These are phyloP conservation scores for Xylariaceae sp. DNA, from an alignment of 2,329 filamentous ascomycete species.

Conservation along the genomic window DNA sequence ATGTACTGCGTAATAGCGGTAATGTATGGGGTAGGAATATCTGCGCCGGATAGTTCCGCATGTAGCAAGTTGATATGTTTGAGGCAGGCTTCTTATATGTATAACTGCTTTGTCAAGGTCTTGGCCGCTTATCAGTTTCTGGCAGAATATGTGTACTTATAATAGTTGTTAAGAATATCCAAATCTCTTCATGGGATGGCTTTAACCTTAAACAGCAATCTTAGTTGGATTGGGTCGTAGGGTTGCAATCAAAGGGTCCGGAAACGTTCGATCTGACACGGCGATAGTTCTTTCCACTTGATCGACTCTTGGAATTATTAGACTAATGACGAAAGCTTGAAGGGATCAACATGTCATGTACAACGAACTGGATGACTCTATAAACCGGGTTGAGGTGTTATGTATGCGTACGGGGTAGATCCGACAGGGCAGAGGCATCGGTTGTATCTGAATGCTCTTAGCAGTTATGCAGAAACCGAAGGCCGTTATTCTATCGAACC, in stretches of 20 bases:
- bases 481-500: not conserved
- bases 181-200: not conserved
- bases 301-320: not conserved
- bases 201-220: not conserved
- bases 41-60: not conserved
- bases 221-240: not conserved
- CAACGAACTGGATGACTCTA: not conserved
- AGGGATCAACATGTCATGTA: not conserved
- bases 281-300: not conserved
- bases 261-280: not conserved
- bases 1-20: not conserved
- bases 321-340: not conserved
- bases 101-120: no score
- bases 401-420: not conserved
- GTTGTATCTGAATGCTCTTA: not conserved
- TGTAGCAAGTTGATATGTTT: no score
- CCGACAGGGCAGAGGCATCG: not conserved
- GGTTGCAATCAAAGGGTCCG: not conserved
- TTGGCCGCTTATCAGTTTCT: no score
- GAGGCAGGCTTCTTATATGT: no score
- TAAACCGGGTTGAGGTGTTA: not conserved
- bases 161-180: no score
- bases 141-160: no score
- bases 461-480: not conserved
- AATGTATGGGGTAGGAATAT: not conserved